These are phyloP conservation scores for Gossypium schwendimanii DNA, from an alignment of 441 rosid genomes.

Conservation along the genomic window DNA sequence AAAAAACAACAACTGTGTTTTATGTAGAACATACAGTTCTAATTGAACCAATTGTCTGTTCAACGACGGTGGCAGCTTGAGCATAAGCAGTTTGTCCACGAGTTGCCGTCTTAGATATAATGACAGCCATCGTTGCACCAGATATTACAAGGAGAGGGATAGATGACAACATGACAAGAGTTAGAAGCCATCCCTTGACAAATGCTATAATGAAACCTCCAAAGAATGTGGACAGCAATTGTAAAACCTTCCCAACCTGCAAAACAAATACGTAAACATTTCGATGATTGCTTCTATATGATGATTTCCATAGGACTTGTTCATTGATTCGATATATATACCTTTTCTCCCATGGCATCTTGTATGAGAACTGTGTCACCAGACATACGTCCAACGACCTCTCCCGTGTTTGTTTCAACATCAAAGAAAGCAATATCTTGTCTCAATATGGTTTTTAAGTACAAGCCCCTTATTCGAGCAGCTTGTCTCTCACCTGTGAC, in stretches of 20 bases:
- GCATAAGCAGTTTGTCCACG: conserved; percentile 69
- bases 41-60: conserved; percentile 77
- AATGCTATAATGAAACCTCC: conserved; percentile 71
- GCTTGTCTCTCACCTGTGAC: conserved; percentile 86
- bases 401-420: conserved; percentile 67
- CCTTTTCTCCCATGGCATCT: conserved; percentile 95
- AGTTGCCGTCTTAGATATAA: conserved; percentile 44
- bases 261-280: not conserved
- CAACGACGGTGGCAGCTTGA: conserved; percentile 54
- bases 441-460: conserved; percentile 66
- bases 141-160: conserved; percentile 61
- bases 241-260: conserved; percentile 75
- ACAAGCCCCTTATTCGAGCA: conserved; percentile 56
- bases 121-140: conserved; percentile 43
- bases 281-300: not conserved
- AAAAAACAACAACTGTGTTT: not conserved
- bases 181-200: conserved; percentile 67
- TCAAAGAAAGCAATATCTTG: conserved; percentile 87
- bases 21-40: conserved; percentile 47
- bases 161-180: conserved; percentile 54
- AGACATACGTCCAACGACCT: conserved; percentile 78
- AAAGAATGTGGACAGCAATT: conserved; percentile 52
- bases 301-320: not conserved
- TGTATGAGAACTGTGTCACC: conserved; percentile 84
- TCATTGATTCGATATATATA: not conserved